Evolutionary conservation across 2,329 filamentous ascomycete species (phyloP).

Genomic region (Iodosphaeria phyllophila): DNA sequence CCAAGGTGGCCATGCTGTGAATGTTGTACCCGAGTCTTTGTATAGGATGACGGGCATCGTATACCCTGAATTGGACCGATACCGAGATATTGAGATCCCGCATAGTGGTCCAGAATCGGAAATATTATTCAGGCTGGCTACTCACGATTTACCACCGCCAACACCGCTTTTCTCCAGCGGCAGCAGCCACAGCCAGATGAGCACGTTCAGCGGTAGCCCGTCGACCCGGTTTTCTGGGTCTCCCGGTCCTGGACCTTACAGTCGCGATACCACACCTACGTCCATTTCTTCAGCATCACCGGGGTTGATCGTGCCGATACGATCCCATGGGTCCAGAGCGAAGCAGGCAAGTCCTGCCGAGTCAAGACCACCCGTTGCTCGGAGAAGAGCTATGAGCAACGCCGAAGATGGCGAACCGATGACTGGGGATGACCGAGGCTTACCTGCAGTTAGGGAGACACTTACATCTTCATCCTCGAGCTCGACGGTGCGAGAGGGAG

Average conservation of each 20-base stretch:
- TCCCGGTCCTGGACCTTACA: slow-evolving; percentile 49
- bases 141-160: slow-evolving; percentile 46
- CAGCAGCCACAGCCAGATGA: slow-evolving; percentile 30
- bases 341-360: slow-evolving; percentile 36
- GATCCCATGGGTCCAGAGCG: slow-evolving; percentile 23
- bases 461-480: slow-evolving; percentile 54
- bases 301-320: slow-evolving; percentile 30
- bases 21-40: slow-evolving; percentile 17
- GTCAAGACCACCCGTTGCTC: slow-evolving; percentile 39
- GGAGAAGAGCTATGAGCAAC: slow-evolving; percentile 35
- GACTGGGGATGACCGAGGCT: slow-evolving; percentile 31
- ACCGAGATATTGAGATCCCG: slow-evolving; percentile 26
- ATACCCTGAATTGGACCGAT: slow-evolving; percentile 43
- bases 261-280: slow-evolving; percentile 60
- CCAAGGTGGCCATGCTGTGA: slow-evolving; percentile 20
- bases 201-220: slow-evolving; percentile 48
- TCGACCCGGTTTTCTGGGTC: slow-evolving; percentile 63
- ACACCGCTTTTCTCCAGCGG: slow-evolving; percentile 44
- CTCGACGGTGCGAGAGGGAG: slow-evolving; percentile 42
- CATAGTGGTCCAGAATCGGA: slow-evolving; percentile 20
- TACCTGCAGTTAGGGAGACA: slow-evolving; percentile 50
- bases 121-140: slow-evolving; percentile 36
- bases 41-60: slow-evolving; percentile 26
- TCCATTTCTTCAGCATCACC: slow-evolving; percentile 63
- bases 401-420: slow-evolving; percentile 28